Percentiles rank a stretch among this genome's conserved stretches.
These are phyloP conservation scores for Gossypium laxum DNA, from an alignment of 441 rosid species.

Conservation along the genomic window DNA sequence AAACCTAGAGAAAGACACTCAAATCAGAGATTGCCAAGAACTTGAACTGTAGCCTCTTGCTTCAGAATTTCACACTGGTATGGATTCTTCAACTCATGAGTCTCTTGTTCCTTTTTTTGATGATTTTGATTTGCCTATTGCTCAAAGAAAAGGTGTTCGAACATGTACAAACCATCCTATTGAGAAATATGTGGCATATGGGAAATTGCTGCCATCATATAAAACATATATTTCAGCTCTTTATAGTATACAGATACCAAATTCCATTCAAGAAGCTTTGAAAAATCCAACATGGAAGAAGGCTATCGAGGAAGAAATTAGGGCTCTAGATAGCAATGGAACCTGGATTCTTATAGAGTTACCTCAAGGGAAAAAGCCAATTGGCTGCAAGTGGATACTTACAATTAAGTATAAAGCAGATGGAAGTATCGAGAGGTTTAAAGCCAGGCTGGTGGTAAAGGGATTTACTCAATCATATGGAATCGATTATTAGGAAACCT, in stretches of 20 bases:
- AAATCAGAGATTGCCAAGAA: not conserved
- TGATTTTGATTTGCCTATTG: not conserved
- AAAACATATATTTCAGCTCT: not conserved
- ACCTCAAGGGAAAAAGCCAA: not conserved
- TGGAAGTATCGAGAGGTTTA: not conserved
- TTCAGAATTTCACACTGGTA: not conserved
- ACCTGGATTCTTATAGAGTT: not conserved
- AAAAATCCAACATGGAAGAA: not conserved
- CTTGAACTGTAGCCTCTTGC: no score
- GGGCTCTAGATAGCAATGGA: not conserved
- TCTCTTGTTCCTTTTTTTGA: not conserved
- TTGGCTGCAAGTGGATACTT: no score
- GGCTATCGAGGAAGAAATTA: not conserved
- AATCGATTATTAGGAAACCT: not conserved
- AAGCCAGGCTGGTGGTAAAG: not conserved
- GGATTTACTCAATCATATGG: not conserved
- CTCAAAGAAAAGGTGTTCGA: not conserved
- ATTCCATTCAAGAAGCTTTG: not conserved
- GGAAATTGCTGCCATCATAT: not conserved
- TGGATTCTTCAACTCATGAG: not conserved
- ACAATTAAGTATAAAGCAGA: not conserved
- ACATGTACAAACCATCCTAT: not conserved
- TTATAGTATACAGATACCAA: not conserved
- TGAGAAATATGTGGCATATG: not conserved
- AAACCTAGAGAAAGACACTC: not conserved